A percentile compares a stretch with the other conserved stretches of the same genome.
Evolutionary conservation across 768 basidiomycete species (phyloP).

Genomic region (Erythrobasidium yunnanense): DNA sequence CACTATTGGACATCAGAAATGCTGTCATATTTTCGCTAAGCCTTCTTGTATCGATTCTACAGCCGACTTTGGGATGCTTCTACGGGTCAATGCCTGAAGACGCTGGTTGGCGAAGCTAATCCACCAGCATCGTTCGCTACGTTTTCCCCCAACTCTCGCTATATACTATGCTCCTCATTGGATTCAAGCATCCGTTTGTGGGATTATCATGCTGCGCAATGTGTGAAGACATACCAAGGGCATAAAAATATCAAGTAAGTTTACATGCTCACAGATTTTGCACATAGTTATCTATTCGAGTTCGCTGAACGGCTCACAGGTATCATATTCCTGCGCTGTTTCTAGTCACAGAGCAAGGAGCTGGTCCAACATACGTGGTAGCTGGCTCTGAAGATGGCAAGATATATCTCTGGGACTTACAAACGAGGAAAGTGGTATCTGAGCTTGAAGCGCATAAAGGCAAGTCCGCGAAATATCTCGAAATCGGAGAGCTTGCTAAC

Average conservation of each 20-base stretch:
- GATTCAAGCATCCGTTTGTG: constrained; percentile 89
- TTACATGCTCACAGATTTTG: too few species aligned
- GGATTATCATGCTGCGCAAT: constrained; percentile 82
- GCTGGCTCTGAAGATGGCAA: constrained; percentile 85
- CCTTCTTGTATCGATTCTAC: constrained; percentile 13
- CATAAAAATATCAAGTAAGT: constrained; percentile 70
- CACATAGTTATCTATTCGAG: too few species aligned
- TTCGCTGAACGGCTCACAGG: constrained; percentile 10
- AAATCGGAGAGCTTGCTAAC: neutral
- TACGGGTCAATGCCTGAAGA: constrained; percentile 95
- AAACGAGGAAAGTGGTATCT: constrained; percentile 57
- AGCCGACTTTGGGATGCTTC: constrained; percentile 97
- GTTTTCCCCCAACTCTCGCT: constrained; percentile 86
- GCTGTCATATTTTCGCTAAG: neutral
- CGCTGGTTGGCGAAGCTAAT: constrained; percentile 67
- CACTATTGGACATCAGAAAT: constrained; percentile 17
- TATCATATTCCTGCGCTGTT: constrained; percentile 32
- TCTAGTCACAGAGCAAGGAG: neutral
- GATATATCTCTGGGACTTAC: constrained; percentile 79
- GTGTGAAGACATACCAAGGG: constrained; percentile 83
- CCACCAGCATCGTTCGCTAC: constrained; percentile 55
- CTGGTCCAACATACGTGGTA: constrained; percentile 51
- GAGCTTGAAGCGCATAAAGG: constrained; percentile 70
- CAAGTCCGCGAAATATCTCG: constrained; percentile 39
- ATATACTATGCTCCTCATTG: constrained; percentile 79